These are phyloP conservation scores for Rhodotorula sphaerocarpa DNA, from an alignment of 768 basidiomycete genomes.

Conservation along the genomic window DNA sequence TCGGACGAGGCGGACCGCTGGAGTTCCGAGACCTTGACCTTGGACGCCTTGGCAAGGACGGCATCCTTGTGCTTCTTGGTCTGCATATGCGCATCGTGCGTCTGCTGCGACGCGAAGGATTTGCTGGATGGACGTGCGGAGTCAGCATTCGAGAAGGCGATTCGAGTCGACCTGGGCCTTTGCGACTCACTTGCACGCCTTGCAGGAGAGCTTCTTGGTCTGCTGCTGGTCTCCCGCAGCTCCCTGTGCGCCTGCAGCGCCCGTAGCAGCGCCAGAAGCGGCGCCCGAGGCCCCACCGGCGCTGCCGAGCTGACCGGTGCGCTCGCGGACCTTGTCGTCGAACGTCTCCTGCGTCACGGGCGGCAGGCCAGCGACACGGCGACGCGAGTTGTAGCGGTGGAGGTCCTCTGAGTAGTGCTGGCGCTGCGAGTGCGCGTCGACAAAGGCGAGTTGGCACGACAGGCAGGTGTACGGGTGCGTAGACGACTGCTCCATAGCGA, in stretches of 20 bases:
- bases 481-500: background rate
- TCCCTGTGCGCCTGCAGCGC: no score
- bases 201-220: conserved; percentile 48
- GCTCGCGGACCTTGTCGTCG: conserved; percentile 77
- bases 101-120: conserved; percentile 77
- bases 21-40: conserved; percentile 28
- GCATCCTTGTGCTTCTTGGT: conserved; percentile 84
- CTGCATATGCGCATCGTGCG: conserved; percentile 73
- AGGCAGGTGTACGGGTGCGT: conserved; percentile 68
- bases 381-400: conserved; percentile 95
- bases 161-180: background rate
- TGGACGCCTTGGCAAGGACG: conserved; percentile 49
- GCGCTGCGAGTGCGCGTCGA: conserved; percentile 72
- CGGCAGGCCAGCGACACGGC: conserved; percentile 64
- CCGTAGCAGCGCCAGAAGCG: no score
- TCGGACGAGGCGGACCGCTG: background rate
- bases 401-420: conserved; percentile 85
- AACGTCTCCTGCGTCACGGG: conserved; percentile 71
- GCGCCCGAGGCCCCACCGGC: background rate
- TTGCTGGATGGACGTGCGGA: conserved; percentile 54
- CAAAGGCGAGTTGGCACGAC: conserved; percentile 81
- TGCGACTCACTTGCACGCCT: conserved; percentile 67
- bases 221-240: conserved; percentile 9
- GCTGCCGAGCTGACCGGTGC: conserved; percentile 38
- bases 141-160: background rate